Evolutionary conservation across 148 eudicot genomes (phyloP), one percentile per base, ranked within the genome.

Genomic region (Chenopodium formosanum): DNA sequence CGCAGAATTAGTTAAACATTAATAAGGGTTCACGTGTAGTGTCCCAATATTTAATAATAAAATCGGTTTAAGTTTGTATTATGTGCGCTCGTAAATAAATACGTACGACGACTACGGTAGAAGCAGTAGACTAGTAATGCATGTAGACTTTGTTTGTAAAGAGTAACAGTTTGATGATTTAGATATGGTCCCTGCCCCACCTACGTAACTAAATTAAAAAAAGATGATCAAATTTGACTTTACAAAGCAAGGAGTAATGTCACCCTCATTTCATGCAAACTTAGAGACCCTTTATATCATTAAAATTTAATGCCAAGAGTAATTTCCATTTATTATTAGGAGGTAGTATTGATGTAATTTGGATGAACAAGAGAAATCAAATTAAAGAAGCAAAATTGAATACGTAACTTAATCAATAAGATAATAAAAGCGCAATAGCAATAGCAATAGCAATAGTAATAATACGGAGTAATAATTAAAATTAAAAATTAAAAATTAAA

Each of bases 1-100:
- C 77, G 27, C 83, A 62, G 22, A 84, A 76, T 79, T 84, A 68
- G 82, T 84, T 84, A 74, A 74, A 80, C 80, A 80, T 84, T 80
- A 58, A 84, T 84, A 84, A 75, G 79, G 76, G 76, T 67, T 84
- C 86, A 84, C 86, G 76, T 84, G 86, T 75, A 80, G 58, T 84
- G 80, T 80, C 72, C 77, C 80, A 70, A 62, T 58, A 37, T 60
- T 77, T 37, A 52, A 25, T 58, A 58, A 60, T 73, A 13, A 79
- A 31, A 73, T 60, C 19, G 16, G 29, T 9, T 70, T 44, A 46
- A 40, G 48, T 71, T 73, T 83, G 53, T 78, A 47, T 63, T 40
- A 40, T 40, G 44, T 40, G 44, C 44, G 44, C 53, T 75, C 58
- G 70, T 76, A 52, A 81, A 66, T 81, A 52, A 75, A 27, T 68